Evolutionary conservation across 2,329 filamentous ascomycete species (phyloP).

Genomic region (Thielaviopsis cerberus): DNA sequence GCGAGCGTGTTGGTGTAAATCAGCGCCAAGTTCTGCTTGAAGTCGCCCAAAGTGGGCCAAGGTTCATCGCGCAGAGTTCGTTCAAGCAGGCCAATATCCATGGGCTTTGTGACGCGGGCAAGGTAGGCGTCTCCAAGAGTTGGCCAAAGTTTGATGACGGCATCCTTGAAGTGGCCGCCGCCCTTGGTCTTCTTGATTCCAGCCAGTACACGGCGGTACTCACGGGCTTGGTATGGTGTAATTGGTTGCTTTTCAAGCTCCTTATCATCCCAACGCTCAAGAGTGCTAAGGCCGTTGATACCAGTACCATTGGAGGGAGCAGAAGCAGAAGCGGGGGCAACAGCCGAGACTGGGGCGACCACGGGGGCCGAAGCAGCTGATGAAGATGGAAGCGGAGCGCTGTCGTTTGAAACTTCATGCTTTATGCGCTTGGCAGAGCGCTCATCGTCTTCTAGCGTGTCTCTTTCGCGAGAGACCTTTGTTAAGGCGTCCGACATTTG

Average conservation of each 20-base stretch:
- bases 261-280: conserved; percentile 24
- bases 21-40: conserved; percentile 55
- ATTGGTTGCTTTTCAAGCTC: conserved; percentile 31
- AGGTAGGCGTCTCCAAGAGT: conserved; percentile 56
- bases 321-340: conserved; percentile 14
- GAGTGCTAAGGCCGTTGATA: conserved; percentile 17
- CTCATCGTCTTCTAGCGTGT: conserved; percentile 49
- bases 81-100: conserved; percentile 74
- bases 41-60: conserved; percentile 53
- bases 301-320: conserved; percentile 14
- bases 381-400: conserved; percentile 13
- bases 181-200: conserved; percentile 75
- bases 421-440: conserved; percentile 67
- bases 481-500: conserved; percentile 20
- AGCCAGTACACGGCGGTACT: conserved; percentile 46
- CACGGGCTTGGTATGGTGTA: conserved; percentile 39
- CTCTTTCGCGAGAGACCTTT: conserved; percentile 57
- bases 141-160: conserved; percentile 61
- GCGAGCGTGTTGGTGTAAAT: conserved; percentile 60
- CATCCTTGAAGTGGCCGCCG: conserved; percentile 54
- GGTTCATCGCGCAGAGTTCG: conserved; percentile 49
- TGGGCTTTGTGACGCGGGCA: conserved; percentile 52
- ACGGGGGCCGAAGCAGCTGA: no score
- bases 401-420: conserved; percentile 38
- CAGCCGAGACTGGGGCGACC: no score